A percentile compares a stretch with the other conserved stretches of the same genome.
These are phyloP conservation scores for Stemphylium lycopersici DNA, from an alignment of 2,329 filamentous ascomycete genomes.

Conservation along the genomic window DNA sequence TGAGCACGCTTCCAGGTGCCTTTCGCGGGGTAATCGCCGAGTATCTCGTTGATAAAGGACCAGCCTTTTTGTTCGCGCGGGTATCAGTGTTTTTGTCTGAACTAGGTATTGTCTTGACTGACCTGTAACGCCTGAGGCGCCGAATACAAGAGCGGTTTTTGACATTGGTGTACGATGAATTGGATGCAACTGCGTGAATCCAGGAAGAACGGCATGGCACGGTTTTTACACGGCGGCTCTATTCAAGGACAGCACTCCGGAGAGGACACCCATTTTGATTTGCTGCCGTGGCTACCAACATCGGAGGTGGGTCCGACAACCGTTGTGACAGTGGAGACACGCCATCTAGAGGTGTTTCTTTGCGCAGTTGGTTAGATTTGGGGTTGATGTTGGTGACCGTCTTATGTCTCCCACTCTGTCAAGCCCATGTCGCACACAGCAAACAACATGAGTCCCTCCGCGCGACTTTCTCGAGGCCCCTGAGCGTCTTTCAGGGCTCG, in stretches of 20 bases:
- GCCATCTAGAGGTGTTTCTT: no score
- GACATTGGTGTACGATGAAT: constrained; percentile 23
- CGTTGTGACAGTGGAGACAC: not conserved
- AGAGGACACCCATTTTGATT: not conserved
- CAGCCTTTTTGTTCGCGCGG: constrained; percentile 40
- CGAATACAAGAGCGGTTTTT: constrained; percentile 52
- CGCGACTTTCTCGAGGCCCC: no score
- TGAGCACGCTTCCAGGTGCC: constrained; percentile 48
- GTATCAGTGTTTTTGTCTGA: not conserved
- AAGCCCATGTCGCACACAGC: no score
- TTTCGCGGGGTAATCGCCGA: constrained; percentile 46
- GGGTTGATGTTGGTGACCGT: no score
- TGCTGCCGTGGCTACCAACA: not conserved
- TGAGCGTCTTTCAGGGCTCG: no score
- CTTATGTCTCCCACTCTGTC: no score
- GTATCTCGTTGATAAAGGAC: constrained; percentile 51
- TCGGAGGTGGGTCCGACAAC: not conserved
- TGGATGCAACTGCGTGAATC: not conserved
- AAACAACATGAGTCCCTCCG: no score
- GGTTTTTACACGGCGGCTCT: not conserved
- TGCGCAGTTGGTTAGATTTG: no score
- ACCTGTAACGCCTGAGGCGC: constrained; percentile 48
- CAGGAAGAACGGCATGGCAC: not conserved
- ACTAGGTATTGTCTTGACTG: not conserved
- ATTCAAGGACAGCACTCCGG: not conserved